A percentile compares a stretch with the other conserved stretches of the same genome.
These are phyloP conservation scores for Poa pratensis DNA, from an alignment of 176 grass and related monocot species.

Conservation along the genomic window DNA sequence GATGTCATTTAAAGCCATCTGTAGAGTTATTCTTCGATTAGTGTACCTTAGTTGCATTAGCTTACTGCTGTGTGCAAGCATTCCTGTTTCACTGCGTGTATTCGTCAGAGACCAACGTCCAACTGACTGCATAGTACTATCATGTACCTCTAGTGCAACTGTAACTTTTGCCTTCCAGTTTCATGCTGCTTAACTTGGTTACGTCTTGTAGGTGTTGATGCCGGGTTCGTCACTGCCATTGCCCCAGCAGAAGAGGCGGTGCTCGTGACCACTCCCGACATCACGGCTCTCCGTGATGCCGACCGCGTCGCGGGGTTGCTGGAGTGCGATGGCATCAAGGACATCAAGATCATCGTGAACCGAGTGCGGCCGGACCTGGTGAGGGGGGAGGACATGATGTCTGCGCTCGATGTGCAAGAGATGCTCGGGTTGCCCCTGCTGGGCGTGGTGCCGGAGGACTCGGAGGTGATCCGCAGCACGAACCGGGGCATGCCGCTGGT, in stretches of 20 bases:
- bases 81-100: neutral
- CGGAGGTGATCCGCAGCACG: constrained; percentile 84
- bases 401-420: constrained; percentile 87
- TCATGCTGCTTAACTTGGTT: neutral
- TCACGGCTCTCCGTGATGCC: constrained; percentile 83
- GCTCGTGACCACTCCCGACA: constrained; percentile 85
- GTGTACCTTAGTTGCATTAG: neutral
- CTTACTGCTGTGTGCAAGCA: neutral
- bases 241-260: constrained; percentile 87
- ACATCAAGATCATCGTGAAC: constrained; percentile 94
- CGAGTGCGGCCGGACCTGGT: constrained; percentile 82
- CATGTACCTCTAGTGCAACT: neutral
- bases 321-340: constrained; percentile 89
- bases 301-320: constrained; percentile 79
- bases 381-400: constrained; percentile 97
- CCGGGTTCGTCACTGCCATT: constrained; percentile 88
- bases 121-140: neutral
- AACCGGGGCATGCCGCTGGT: constrained; percentile 80
- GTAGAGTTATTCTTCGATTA: neutral
- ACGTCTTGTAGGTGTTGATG: constrained; percentile 62
- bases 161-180: neutral
- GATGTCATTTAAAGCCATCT: neutral
- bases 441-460: constrained; percentile 82
- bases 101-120: neutral
- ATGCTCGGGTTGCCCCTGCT: constrained; percentile 90